Percentiles rank a stretch among this genome's conserved stretches.
Evolutionary conservation across 805 yeast genomes (phyloP).

Genomic region (Nakazawaea ishiwadae): DNA sequence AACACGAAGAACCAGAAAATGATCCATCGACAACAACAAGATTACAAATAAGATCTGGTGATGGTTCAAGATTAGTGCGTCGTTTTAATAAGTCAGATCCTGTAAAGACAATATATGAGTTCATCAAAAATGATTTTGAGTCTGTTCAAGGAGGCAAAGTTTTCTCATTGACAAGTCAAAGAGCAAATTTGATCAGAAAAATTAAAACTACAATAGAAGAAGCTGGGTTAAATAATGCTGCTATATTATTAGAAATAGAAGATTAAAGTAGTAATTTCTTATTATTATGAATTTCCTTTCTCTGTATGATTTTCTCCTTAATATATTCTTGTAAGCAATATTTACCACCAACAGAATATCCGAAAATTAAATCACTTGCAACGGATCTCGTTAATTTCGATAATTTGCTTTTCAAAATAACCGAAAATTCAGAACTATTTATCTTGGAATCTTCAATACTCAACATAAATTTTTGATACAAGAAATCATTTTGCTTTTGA

Average conservation of each 20-base stretch:
- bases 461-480: constrained; percentile 14
- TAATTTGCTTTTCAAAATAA: constrained; percentile 15
- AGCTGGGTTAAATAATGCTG: constrained; percentile 80
- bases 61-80: constrained; percentile 78
- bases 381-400: constrained; percentile 17
- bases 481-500: constrained; percentile 19
- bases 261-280: constrained; percentile 16
- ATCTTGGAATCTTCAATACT: constrained; percentile 19
- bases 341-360: constrained; percentile 23
- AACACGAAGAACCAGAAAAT: constrained; percentile 59
- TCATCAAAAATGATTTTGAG: constrained; percentile 56
- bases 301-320: constrained; percentile 18
- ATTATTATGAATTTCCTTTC: constrained; percentile 13
- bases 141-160: constrained; percentile 35
- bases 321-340: constrained; percentile 23
- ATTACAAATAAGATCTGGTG: constrained; percentile 83
- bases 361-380: constrained; percentile 27
- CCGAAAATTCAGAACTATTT: constrained; percentile 17
- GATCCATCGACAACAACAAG: constrained; percentile 59
- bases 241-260: constrained; percentile 59
- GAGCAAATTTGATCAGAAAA: constrained; percentile 50
- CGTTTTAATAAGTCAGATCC: constrained; percentile 57
- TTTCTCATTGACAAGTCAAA: constrained; percentile 55
- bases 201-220: constrained; percentile 59
- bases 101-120: constrained; percentile 57